Evolutionary conservation across 768 basidiomycete genomes (phyloP).

Genomic region (Mycena venus): DNA sequence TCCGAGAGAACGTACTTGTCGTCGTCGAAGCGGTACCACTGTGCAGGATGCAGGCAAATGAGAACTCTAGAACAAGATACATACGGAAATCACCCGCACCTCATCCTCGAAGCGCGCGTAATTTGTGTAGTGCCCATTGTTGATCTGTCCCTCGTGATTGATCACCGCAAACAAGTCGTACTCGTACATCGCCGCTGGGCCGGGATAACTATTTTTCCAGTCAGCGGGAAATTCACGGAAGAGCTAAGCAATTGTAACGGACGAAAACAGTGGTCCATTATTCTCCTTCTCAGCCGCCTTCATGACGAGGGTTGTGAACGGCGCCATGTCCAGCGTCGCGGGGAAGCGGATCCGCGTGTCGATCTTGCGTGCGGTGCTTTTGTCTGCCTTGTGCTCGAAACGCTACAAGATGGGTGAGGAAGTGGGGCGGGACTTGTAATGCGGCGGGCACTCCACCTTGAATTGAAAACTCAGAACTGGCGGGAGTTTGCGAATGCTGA

Average conservation of each 20-base stretch:
- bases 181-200: constrained; percentile 80
- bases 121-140: constrained; percentile 95
- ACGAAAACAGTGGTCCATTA: constrained; percentile 42
- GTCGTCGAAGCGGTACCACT: constrained; percentile 97
- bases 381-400: constrained; percentile 88
- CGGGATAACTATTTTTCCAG: constrained; percentile 53
- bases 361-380: constrained; percentile 84
- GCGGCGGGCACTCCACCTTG: constrained; percentile 68
- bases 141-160: constrained; percentile 93
- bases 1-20: constrained; percentile 74
- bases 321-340: constrained; percentile 87
- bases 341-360: constrained; percentile 88
- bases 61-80: too few relatives aligned
- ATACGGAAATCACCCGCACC: too few relatives aligned
- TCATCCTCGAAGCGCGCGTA: constrained; percentile 89
- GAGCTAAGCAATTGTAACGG: constrained; percentile 26
- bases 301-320: constrained; percentile 80
- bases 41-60: too few relatives aligned
- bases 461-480: constrained; percentile 95
- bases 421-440: background rate
- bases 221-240: background rate
- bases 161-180: constrained; percentile 96
- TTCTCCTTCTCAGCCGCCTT: constrained; percentile 63
- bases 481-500: constrained; percentile 88
- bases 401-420: constrained; percentile 76